Base-by-base conservation (phyloP, 352 stramenopile genomes). In the Phytophthora cryptogea region DNA sequence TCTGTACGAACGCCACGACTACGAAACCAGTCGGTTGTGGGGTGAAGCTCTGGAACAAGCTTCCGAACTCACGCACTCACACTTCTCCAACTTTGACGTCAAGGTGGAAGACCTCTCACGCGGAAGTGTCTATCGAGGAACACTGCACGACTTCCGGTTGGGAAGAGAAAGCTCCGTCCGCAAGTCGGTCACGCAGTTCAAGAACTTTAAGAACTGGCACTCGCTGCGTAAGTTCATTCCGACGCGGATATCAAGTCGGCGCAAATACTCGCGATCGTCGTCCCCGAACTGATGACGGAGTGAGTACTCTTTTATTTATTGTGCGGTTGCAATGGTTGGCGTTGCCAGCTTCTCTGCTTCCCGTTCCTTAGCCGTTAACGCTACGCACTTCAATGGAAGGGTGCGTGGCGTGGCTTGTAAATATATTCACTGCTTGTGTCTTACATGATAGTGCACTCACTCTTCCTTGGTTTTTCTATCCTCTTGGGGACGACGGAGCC, bases 1-100 rank as follows among this genome's bases (percentile, higher is more conserved):
- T 59, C 50, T 88, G 41, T 91, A 91, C 70, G 75, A 88, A 30
- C 78, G 80, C 13, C 36, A 72, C 5, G 72, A 92, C 56, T 51
- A 55, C 7, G 41, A 55, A 7, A 52, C 41, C 3, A 44, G 59
- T 17, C 31, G 55, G 17, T 48, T 54, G 10, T 92, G 83, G 83
- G 58, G 70, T 28, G 48, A 79, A 3, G 74, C 77, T 8, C 64
- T 92, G 2, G 78, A 88, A 50, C 73, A 85, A 20, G 83, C 83
- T 5, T 59, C 66, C 0, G 78, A 84, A 33, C 66, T 88, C 17
- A 92, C 83, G 3, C 66, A 78, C 28, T 60, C 75, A 11, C 77
- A 92, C 54, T 88, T 92, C 32, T 56, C 62, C n/a, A 73, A 60
- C 8, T 87, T 90, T 31, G 74, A 84, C 17, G 50, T 90, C 49